Evolutionary conservation across 2,329 filamentous ascomycete species (phyloP), one percentile per base, ranked within the genome.

Genomic region (Neurospora crassa): DNA sequence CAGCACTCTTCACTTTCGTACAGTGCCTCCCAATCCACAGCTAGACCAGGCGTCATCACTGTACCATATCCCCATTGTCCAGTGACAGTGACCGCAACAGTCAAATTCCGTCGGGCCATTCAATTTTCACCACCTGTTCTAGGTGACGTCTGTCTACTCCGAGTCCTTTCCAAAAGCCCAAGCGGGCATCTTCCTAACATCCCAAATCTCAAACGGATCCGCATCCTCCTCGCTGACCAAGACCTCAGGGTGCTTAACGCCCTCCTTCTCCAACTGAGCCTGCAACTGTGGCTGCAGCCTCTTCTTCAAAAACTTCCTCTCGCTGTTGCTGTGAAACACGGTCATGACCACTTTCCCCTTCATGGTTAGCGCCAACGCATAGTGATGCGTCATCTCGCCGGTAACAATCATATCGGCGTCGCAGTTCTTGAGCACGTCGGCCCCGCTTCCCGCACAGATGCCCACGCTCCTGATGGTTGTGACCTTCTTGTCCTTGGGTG

Each of bases 331-430:
- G 80, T 99, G 96, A 77, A 97, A 97, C 68, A 97, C 86, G 53
- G 91, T 91, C 69, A 98, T 88, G 0, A 98, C 92, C 70, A 89
- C 91, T 74, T 90, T 90, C 1, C 94, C 94, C 72, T 90, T 88
- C 83, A 97, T 94, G 40, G 92, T 93, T 1, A 94, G 93, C 47
- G 92, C 89, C 71, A 99, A 86, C 3, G 95, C 94, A 74, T 96
- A 93, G 79, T 99, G 96, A 79, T 99, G 96, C 77, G 89, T 92
- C 84, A 98, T 88, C 83, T 99, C 96, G 1, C 96, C 96, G 0
- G 93, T 98, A 76, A 99, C 92, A 4, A 96, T 82, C 47, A 98
- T 80, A 77, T 97, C 93, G 0, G 94, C 93, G 59, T 88, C 83
- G 2, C 90, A 83, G 53, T 86, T 86, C 73, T 89, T 88, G 72